Conservation (phyloP, 768 basidiomycete genomes). For the Epithele typhae region DNA sequence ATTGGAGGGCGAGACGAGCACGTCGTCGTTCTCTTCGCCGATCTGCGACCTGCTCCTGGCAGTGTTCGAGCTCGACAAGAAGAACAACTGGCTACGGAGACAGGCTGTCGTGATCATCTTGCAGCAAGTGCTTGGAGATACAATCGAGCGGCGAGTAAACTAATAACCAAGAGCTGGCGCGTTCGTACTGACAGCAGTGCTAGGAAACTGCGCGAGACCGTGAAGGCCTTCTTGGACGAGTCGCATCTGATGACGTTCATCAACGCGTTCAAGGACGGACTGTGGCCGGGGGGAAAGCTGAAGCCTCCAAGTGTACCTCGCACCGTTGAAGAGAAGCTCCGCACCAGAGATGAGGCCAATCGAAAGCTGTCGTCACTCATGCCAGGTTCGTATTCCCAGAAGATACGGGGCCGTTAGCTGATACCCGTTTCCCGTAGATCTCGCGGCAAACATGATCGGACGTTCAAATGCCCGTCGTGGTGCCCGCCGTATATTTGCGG, state of each 20-base stretch:
- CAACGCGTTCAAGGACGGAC: conserved; percentile 57
- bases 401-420: too few relatives aligned
- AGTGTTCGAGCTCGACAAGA: conserved; percentile 91
- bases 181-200: neutral
- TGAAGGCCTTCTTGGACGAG: conserved; percentile 62
- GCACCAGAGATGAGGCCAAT: conserved; percentile 83
- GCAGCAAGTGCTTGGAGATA: conserved; percentile 93
- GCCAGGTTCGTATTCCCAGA: conserved; percentile 72
- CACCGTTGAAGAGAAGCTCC: conserved; percentile 73
- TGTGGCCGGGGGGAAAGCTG: conserved; percentile 86
- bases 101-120: conserved; percentile 96
- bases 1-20: conserved; percentile 83
- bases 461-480: conserved; percentile 91
- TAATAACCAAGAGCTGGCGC: too few relatives aligned
- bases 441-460: conserved; percentile 98
- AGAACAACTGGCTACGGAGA: conserved; percentile 92
- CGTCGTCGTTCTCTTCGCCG: conserved; percentile 86
- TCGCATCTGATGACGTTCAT: conserved; percentile 66
- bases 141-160: conserved; percentile 87
- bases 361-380: conserved; percentile 87
- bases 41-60: conserved; percentile 93
- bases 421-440: conserved; percentile 38
- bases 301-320: conserved; percentile 59
- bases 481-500: conserved; percentile 88
- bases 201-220: conserved; percentile 85